Evolutionary conservation across 2,329 filamentous ascomycete genomes (phyloP), one percentile per base, ranked within the genome.

Genomic region (Sarocladiaceae sp.): DNA sequence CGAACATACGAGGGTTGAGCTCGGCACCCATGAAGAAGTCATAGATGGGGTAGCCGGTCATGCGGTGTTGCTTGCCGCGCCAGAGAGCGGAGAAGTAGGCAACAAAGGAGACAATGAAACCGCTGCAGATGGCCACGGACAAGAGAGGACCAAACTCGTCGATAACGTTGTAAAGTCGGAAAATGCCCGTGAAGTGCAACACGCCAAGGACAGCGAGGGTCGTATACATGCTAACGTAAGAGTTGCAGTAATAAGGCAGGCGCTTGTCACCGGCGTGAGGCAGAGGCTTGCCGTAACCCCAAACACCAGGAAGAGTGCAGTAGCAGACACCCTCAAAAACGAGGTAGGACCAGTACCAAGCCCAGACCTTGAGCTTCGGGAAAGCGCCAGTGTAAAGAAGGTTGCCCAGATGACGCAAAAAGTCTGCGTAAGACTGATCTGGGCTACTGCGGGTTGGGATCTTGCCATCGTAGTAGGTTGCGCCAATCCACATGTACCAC

Each of bases 401-500:
- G 56, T 84, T 64, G 58, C 73, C 79, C 66, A 97, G 70, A 58
- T 96, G 85, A 53, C 76, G 70, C 52, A 80, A 76, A 66, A 97
- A 97, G 17, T 93, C 84, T 12, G 64, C 59, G 66, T 82, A 82
- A 59, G 77, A 84, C 75, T 96, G 79, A 37, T 80, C 87, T n/a
- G 47, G 47, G 39, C 80, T 66, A 2, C 73, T 72, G 1, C 83
- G 88, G 39, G 74, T 72, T 15, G 94, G 94, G 50, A 95, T 77
- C 57, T 88, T 84, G 60, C 93, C 93, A 65, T 90, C 76, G 72
- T 97, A 99, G 73, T 93, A 96, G 48, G 86, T 92, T 29, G 93
- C 88, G 49, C 94, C 94, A 69, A 96, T 86, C 92, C 92, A 97
- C 92, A 99, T 96, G 74, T 97, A 97, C 80, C 90, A 97, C 93